These are phyloP conservation scores for Daldinia concentrica DNA, from an alignment of 495 filamentous ascomycete genomes.

Conservation along the genomic window DNA sequence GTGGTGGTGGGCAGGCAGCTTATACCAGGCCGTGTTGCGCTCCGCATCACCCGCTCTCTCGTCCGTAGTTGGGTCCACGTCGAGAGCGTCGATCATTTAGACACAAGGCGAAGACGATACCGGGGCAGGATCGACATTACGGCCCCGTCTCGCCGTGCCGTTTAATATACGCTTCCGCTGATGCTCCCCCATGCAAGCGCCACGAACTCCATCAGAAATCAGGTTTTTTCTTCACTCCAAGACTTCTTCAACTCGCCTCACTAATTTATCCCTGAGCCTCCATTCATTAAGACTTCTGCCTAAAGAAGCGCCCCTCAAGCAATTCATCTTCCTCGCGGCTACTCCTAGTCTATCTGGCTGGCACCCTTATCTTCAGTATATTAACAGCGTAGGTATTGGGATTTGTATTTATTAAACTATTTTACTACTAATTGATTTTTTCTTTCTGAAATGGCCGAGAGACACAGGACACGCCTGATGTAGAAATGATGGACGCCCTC, in stretches of 20 bases:
- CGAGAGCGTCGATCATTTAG: conserved; percentile 18
- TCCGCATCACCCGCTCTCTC: conserved; percentile 17
- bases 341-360: not conserved
- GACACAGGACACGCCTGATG: conserved; percentile 21
- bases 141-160: conserved; percentile 32
- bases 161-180: conserved; percentile 28
- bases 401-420: conserved; percentile 35
- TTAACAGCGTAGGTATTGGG: conserved; percentile 21
- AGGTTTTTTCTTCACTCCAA: conserved; percentile 29
- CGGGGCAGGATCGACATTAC: conserved; percentile 28
- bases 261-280: conserved; percentile 28
- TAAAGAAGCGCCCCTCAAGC: conserved; percentile 19
- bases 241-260: not conserved
- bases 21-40: conserved; percentile 24
- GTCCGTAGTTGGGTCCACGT: conserved; percentile 24
- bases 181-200: conserved; percentile 6
- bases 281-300: conserved; percentile 22
- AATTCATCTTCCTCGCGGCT: conserved; percentile 1
- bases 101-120: conserved; percentile 24
- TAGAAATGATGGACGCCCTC: conserved; percentile 37
- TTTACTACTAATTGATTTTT: conserved; percentile 10
- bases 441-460: too few species aligned
- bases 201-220: conserved; percentile 26
- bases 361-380: conserved; percentile 10
- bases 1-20: too few species aligned